These are phyloP conservation scores for Alternaria hordeiaustralica DNA, from an alignment of 2,329 filamentous ascomycete species.

Conservation along the genomic window DNA sequence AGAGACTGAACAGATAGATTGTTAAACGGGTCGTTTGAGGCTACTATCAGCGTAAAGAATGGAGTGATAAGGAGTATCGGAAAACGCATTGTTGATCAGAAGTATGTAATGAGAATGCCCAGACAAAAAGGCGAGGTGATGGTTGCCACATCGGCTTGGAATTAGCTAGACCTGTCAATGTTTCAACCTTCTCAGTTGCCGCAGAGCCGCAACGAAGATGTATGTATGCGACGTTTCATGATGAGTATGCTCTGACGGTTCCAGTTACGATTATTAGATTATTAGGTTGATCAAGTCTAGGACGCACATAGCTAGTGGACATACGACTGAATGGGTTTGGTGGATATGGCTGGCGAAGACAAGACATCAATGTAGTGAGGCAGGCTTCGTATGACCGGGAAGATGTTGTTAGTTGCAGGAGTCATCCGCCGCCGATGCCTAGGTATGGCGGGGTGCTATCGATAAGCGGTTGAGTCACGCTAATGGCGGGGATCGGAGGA, in stretches of 20 bases:
- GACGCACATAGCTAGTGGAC: too few relatives aligned
- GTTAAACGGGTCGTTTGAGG: background rate
- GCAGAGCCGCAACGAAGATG: background rate
- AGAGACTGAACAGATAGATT: background rate
- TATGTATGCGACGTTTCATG: background rate
- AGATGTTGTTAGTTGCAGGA: background rate
- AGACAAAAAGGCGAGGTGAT: background rate
- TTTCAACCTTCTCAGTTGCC: slow-evolving; percentile 12
- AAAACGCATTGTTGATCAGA: background rate
- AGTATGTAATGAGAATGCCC: background rate
- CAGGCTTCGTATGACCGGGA: background rate
- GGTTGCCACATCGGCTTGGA: background rate
- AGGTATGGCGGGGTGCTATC: slow-evolving; percentile 17
- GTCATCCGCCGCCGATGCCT: background rate
- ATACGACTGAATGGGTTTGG: too few relatives aligned
- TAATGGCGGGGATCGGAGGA: slow-evolving; percentile 23
- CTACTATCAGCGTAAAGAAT: background rate
- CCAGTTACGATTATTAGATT: background rate
- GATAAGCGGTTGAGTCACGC: slow-evolving; percentile 31
- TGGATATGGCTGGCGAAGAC: background rate
- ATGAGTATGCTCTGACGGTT: background rate
- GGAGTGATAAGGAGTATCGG: background rate
- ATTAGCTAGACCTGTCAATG: slow-evolving; percentile 6
- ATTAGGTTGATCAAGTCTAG: too few relatives aligned
- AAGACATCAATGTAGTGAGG: background rate